Base-by-base conservation (phyloP, 2,329 filamentous ascomycete species). In the Beauveria sp. region DNA sequence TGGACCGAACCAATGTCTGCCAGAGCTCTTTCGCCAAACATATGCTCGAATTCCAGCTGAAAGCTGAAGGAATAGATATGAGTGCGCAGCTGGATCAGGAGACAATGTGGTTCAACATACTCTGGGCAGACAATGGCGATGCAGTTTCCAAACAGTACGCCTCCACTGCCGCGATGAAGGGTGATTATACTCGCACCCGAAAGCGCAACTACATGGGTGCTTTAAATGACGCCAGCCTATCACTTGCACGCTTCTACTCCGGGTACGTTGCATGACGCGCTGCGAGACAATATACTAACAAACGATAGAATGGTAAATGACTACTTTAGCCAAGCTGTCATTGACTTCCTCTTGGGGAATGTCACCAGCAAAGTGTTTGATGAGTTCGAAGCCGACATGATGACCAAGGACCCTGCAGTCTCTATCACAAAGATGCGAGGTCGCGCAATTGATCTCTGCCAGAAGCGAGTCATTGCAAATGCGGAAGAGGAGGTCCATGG, bases 61-160 rank as follows among this genome's bases (percentile, higher is more conserved):
- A 84, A 61, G 80, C 84, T 22, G 86, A 96, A 64, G 90, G 89
- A 0, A 87, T 92, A 63, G 85, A 88, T 61, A 88, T 96, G 74
- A 85, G 87, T 66, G 79, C 88, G 0, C 87, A 94, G 64, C 73
- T 80, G 26, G 91, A 96, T 70, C 88, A 91, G 61, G 85, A 87
- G 60, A 96, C 90, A 5, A 83, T 86, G 51, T 97, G 93, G 92
- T 97, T 97, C 77, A 97, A 99, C 73, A 92, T 85, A 0, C 79
- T 97, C 0, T 99, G 94, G 93, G 94, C 94, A 0, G 94, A 99
- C 71, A 99, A 99, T 66, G 94, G 94, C 16, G 94, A 99, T 72
- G 91, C 92, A 0, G 91, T 97, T 60, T 96, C 91, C 0, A 92
- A 92, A 66, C 93, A 97, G 72, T 99, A 99, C 72, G 92, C 94